Percentiles rank a stretch among this genome's conserved stretches.
Evolutionary conservation across 2,329 filamentous ascomycete genomes (phyloP).

Genomic region (Fusarium virguliforme): DNA sequence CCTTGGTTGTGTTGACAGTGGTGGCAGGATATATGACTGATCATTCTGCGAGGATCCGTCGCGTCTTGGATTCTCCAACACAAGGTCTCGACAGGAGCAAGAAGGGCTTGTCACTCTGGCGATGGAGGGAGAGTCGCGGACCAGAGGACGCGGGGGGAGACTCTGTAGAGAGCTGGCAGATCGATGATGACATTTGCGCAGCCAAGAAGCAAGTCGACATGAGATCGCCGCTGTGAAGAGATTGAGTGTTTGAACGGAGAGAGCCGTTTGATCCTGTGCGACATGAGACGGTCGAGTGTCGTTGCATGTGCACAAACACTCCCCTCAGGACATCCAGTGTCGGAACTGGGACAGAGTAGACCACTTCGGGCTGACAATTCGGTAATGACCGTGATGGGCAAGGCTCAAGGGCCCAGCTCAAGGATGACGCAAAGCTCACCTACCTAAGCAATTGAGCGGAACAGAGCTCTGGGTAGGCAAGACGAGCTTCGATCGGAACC

Average conservation of each 20-base stretch:
- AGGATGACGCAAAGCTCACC: not conserved
- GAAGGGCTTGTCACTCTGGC: constrained; percentile 36
- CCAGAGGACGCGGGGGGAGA: constrained; percentile 37
- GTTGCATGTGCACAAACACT: constrained; percentile 2
- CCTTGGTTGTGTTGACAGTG: constrained; percentile 27
- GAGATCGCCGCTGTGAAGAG: constrained; percentile 18
- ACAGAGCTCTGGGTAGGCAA: not conserved
- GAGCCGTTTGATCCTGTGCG: constrained; percentile 17
- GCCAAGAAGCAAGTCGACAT: constrained; percentile 27
- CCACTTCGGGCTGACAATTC: not conserved
- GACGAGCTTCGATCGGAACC: constrained; percentile 19
- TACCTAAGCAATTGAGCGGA: not conserved
- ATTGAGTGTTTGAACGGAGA: not conserved
- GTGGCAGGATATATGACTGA: constrained; percentile 42
- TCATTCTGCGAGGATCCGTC: constrained; percentile 33
- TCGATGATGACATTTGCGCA: constrained; percentile 41
- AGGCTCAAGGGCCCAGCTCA: not conserved
- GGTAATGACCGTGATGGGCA: not conserved
- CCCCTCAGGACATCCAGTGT: not conserved
- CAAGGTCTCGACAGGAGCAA: constrained; percentile 25
- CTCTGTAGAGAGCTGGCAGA: constrained; percentile 26
- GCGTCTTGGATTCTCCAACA: constrained; percentile 29
- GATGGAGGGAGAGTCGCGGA: constrained; percentile 32
- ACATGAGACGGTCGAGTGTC: constrained; percentile 18
- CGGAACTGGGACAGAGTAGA: not conserved